Evolutionary conservation across 768 basidiomycete species (phyloP), one percentile per base, ranked within the genome.

Genomic region (Panaeolus cyanescens): DNA sequence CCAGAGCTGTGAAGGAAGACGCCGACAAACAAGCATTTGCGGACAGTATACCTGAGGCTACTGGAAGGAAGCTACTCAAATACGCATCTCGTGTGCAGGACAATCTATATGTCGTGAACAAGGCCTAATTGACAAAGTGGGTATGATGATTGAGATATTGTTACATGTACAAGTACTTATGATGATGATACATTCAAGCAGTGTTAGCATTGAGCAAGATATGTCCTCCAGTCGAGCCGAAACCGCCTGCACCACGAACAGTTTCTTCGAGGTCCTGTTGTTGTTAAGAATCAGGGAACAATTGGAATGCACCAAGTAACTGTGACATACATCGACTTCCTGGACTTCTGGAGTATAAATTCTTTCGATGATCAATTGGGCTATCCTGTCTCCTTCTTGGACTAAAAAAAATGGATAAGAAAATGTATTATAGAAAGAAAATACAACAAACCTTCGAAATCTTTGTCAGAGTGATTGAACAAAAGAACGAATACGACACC

Each of bases 151-250:
- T 19, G 53, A 62, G 30, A 30, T 56, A 62, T 40, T 32, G 54
- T 36, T 62, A 59, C 62, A 36, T 55, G 32, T 62, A 15, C 32
- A 56, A 53, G 54, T 55, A 58, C 32, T 58, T n/a, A n/a, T n/a
- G n/a, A n/a, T n/a, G n/a, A 30, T 32, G 40, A 20, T 34, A 39
- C 28, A 56, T 34, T 31, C 37, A 58, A 32, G 59, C 54, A 22
- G 66, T 60, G 9, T 66, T 63, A 56, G 61, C 68, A 66, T 65
- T 77, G 32, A 91, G 73, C n/a, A 77, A 70, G 7, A 63, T 75
- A 70, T 94, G 90, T 9, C 95, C 96, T 10, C 96, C 96, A 3
- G 96, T 99, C 4, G 96, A 98, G 0, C 97, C 97, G 66, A 97
- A 99, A 0, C 95, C 97, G 34, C 88, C 88, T 22, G 80, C 79